These are phyloP conservation scores for Exserohilum rostratum DNA, from an alignment of 2,329 filamentous ascomycete genomes.

Conservation along the genomic window DNA sequence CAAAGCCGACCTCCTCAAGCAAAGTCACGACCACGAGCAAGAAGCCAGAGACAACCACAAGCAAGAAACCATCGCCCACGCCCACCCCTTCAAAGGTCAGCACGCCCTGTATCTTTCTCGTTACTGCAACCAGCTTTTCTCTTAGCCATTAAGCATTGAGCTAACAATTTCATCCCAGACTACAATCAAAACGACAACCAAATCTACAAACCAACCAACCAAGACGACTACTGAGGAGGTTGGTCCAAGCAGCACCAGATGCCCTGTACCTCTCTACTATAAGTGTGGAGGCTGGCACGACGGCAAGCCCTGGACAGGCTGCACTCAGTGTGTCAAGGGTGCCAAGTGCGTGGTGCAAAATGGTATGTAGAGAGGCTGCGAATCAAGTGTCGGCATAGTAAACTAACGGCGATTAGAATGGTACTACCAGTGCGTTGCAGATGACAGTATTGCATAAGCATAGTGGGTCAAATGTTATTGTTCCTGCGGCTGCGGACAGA, in stretches of 20 bases:
- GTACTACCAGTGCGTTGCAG: conserved; percentile 38
- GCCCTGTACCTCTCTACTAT: conserved; percentile 41
- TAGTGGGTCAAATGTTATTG: not conserved
- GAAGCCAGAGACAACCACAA: conserved; percentile 12
- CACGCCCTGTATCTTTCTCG: not conserved
- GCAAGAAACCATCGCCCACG: conserved; percentile 11
- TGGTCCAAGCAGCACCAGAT: conserved; percentile 38
- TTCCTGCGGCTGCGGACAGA: not conserved
- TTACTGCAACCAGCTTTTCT: not conserved
- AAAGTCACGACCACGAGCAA: conserved; percentile 14
- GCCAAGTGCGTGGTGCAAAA: conserved; percentile 37
- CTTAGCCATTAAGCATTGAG: not conserved
- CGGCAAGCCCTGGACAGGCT: conserved; percentile 35
- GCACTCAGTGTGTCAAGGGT: conserved; percentile 35
- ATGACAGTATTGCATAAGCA: conserved; percentile 8
- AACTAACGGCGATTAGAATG: conserved; percentile 26
- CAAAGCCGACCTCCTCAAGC: conserved; percentile 16
- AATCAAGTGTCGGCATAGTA: too few species aligned
- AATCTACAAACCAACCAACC: conserved; percentile 12
- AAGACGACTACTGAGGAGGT: conserved; percentile 22
- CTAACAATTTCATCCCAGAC: conserved; percentile 2
- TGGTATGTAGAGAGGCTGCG: conserved; percentile 22
- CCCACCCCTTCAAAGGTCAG: conserved; percentile 12
- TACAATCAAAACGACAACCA: conserved; percentile 13
- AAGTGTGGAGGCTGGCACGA: conserved; percentile 37